Conservation (phyloP, 345 rosid species). For the Salix udensis region DNA sequence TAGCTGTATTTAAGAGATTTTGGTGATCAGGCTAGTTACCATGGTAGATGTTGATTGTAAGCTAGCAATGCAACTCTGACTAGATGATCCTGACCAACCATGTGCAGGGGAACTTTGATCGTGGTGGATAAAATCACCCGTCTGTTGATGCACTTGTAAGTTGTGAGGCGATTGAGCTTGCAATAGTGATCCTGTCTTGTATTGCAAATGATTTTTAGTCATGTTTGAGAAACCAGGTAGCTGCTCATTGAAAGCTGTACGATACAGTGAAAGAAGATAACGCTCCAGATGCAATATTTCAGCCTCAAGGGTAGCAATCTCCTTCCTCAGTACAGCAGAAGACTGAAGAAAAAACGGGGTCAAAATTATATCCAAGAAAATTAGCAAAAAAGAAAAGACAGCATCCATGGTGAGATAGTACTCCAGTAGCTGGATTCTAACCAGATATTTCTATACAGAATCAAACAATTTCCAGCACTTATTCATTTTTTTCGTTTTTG, state of each 20-base stretch:
- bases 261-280: slow-evolving; percentile 65
- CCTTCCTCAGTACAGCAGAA: slow-evolving; percentile 54
- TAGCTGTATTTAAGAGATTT: not conserved
- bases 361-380: not conserved
- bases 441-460: not conserved
- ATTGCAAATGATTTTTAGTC: slow-evolving; percentile 22
- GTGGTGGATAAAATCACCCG: slow-evolving; percentile 20
- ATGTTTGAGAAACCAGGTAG: slow-evolving; percentile 30
- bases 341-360: slow-evolving; percentile 40
- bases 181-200: slow-evolving; percentile 27
- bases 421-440: not conserved
- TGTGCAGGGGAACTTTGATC: slow-evolving; percentile 43
- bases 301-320: slow-evolving; percentile 61
- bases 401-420: not conserved
- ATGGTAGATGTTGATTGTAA: slow-evolving; percentile 34
- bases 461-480: not conserved
- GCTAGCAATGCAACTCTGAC: slow-evolving; percentile 34
- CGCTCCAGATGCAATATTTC: slow-evolving; percentile 66
- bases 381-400: not conserved
- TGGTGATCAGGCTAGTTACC: slow-evolving; percentile 36
- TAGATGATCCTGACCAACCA: slow-evolving; percentile 35
- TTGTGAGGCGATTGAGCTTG: slow-evolving; percentile 21
- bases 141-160: slow-evolving; percentile 27
- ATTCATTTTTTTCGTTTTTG: not conserved
- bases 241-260: slow-evolving; percentile 58